Conservation (phyloP, 257 asterid species). For the Cordia subcordata region DNA sequence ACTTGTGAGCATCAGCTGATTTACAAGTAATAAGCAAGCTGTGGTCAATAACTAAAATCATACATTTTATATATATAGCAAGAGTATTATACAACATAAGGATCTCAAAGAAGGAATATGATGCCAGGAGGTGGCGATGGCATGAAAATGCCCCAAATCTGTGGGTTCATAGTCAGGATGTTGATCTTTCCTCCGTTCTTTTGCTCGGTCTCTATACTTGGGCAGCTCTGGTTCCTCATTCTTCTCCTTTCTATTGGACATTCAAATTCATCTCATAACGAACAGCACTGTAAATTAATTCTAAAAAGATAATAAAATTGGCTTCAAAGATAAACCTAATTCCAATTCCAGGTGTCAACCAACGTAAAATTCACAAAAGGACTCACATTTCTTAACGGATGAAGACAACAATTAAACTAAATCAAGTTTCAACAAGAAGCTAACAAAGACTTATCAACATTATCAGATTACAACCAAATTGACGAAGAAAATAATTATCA, state of each 20-base stretch:
- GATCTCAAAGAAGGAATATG: constrained; percentile 28
- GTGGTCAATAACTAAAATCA: too few species aligned
- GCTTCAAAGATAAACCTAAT: neutral
- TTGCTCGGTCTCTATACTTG: constrained; percentile 88
- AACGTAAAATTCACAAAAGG: too few species aligned
- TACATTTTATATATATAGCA: too few species aligned
- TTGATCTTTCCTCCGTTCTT: constrained; percentile 92
- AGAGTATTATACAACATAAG: neutral
- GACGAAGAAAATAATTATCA: too few species aligned
- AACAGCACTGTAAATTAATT: neutral
- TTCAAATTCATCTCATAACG: neutral
- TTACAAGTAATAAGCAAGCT: constrained; percentile 24
- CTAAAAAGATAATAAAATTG: neutral
- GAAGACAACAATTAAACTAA: too few species aligned
- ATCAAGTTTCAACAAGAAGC: too few species aligned
- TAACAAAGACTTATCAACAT: too few species aligned
- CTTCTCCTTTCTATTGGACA: constrained; percentile 94
- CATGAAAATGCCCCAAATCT: constrained; percentile 82
- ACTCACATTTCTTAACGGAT: too few species aligned
- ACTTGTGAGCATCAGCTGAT: constrained; percentile 91
- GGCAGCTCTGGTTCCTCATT: constrained; percentile 78
- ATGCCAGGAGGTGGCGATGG: constrained; percentile 98
- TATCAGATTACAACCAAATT: too few species aligned
- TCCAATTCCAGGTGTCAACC: too few species aligned
- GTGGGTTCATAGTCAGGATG: constrained; percentile 91